phyloP scores from a whole-genome alignment of 306 rosid species.

The Malus domestica region DNA sequence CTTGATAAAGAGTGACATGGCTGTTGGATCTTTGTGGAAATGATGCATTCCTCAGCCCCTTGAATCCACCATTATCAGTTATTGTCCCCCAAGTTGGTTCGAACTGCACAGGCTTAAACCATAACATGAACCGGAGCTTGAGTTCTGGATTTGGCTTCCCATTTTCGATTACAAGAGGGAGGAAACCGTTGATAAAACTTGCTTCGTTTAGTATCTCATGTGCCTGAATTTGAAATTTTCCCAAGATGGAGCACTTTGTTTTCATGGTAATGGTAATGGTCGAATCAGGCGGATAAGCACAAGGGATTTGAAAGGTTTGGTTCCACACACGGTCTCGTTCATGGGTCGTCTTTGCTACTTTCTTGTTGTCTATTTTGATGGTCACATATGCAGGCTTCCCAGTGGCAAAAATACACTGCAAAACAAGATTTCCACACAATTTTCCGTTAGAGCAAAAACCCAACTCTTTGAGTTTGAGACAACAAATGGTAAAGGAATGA shows the following conservation, averaged over 20 bases:
- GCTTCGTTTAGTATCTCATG: slow-evolving; percentile 40
- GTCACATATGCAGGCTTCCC: slow-evolving; percentile 74
- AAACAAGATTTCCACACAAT: not conserved
- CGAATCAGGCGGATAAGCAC: slow-evolving; percentile 65
- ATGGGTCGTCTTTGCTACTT: slow-evolving; percentile 52
- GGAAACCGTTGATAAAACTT: slow-evolving; percentile 57
- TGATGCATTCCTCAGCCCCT: slow-evolving; percentile 59
- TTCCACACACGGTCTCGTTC: slow-evolving; percentile 75
- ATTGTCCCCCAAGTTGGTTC: slow-evolving; percentile 66
- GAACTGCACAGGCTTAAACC: slow-evolving; percentile 72
- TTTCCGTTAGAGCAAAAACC: not conserved
- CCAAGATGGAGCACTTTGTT: slow-evolving; percentile 57
- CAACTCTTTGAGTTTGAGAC: slow-evolving; percentile 2
- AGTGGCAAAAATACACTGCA: slow-evolving; percentile 52
- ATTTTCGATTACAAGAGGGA: slow-evolving; percentile 65
- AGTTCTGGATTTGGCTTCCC: slow-evolving; percentile 60
- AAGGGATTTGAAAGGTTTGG: slow-evolving; percentile 73
- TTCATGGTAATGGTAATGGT: slow-evolving; percentile 52
- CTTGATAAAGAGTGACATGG: slow-evolving; percentile 83
- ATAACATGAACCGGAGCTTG: slow-evolving; percentile 59
- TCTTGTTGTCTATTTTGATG: slow-evolving; percentile 49
- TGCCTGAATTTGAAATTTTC: slow-evolving; percentile 62
- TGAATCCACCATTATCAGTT: slow-evolving; percentile 45
- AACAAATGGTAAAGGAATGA: not conserved
- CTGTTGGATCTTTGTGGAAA: slow-evolving; percentile 74